phyloP scores from a whole-genome alignment of 495 filamentous ascomycete species.

The Trichocladium uniseriatum region DNA sequence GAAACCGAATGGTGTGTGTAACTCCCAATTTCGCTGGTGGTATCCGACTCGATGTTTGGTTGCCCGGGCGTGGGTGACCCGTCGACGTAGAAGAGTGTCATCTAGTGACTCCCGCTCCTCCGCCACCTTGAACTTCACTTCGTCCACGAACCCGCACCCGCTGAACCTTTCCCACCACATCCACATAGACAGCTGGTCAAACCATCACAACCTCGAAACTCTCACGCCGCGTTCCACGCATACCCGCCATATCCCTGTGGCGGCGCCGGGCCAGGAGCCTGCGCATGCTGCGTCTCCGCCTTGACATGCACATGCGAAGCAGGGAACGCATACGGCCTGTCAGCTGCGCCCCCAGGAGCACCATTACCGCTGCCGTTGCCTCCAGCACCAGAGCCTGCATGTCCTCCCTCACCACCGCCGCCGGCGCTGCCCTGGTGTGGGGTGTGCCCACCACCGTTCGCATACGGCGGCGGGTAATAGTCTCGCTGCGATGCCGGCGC shows the following conservation, averaged over 20 bases:
- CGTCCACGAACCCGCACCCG: no score
- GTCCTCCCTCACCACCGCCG: neutral
- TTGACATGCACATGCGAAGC: conserved; percentile 9
- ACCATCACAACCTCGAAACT: neutral
- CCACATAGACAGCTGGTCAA: neutral
- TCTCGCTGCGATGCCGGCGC: no score
- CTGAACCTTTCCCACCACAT: no score
- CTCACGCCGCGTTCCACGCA: conserved; percentile 21
- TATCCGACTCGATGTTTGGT: no score
- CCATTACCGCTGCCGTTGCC: conserved; percentile 2
- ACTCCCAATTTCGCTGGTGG: no score
- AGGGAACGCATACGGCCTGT: conserved; percentile 34
- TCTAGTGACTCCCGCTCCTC: no score
- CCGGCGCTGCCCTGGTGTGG: conserved; percentile 3
- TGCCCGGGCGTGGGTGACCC: no score
- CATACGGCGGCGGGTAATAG: neutral
- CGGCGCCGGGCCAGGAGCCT: neutral
- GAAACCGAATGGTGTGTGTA: no score
- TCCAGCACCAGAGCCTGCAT: no score
- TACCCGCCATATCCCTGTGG: conserved; percentile 12
- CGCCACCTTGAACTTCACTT: no score
- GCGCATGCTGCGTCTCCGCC: conserved; percentile 2
- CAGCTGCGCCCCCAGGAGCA: neutral
- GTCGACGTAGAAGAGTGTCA: no score
- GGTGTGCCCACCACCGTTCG: neutral